Evolutionary conservation across 768 basidiomycete genomes (phyloP), one percentile per base, ranked within the genome.

Genomic region (Macrolepiota albuminosa): DNA sequence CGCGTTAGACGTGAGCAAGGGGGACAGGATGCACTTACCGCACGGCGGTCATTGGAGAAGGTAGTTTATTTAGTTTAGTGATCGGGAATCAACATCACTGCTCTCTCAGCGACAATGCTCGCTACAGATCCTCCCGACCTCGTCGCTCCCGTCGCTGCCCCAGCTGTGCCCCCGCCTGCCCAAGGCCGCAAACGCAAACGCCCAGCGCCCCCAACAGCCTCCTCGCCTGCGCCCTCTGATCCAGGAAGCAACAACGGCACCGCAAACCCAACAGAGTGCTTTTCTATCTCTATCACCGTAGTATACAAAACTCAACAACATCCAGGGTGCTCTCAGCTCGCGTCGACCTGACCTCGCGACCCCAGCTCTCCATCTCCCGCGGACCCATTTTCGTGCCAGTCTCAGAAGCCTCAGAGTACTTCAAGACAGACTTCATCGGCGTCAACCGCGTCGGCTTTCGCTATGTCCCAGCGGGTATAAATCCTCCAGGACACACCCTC

Each of bases 361-460:
- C 86, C 1, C 84, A 84, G 53, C 84, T 92, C 43, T 82, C 83
- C 37, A 83, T 91, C 62, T 90, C 89, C 54, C 87, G 91, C 29
- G 87, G 85, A 31, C 91, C 91, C 1, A 73, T 76, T 1, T 91
- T 93, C 70, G 69, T 84, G 24, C 85, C 87, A 4, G 72, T 79
- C n/a, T 69, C 76, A 4, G 84, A 87, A 54, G 70, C 71, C 31
- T 82, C 85, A 29, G 75, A 76, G 50, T 89, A 83, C 71, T 81
- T 77, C 74, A 81, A 80, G 63, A 91, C 89, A 8, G 91, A 93
- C 62, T 80, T 85, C 21, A 76, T 87, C 37, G 87, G 84, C 55
- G 78, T 84, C 65, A 93, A 93, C 67, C 85, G 89, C 58, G 78
- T 91, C 56, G 88, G 88, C 9, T 93, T 85, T 65, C 86, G 91